These are phyloP conservation scores for Erythrophleum fordii DNA, from an alignment of 306 rosid species.

Conservation along the genomic window DNA sequence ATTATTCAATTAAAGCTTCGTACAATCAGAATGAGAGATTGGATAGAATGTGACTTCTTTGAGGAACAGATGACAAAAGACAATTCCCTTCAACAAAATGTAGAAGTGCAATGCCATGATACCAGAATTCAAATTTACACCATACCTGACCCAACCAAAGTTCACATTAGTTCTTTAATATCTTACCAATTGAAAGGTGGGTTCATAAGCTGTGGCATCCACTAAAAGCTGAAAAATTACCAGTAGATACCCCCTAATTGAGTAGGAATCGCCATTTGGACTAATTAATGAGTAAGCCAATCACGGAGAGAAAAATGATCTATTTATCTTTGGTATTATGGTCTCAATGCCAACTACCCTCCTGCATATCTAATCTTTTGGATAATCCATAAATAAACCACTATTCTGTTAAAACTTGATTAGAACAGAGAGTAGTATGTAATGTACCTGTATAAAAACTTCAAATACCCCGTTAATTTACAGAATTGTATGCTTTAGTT, in stretches of 20 bases:
- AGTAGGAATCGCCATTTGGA: background rate
- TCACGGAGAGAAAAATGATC: constrained; percentile 25
- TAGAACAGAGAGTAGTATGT: constrained; percentile 47
- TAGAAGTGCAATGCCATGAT: constrained; percentile 1
- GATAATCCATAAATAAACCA: constrained; percentile 39
- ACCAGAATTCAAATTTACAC: background rate
- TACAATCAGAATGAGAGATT: constrained; percentile 10
- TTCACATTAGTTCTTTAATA: constrained; percentile 35
- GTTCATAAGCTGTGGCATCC: constrained; percentile 38
- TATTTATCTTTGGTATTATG: constrained; percentile 29
- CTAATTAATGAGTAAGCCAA: constrained; percentile 29
- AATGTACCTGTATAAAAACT: constrained; percentile 72
- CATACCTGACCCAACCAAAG: constrained; percentile 39
- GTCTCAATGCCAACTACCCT: constrained; percentile 26
- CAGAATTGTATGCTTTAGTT: constrained; percentile 45
- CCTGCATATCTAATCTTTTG: constrained; percentile 45
- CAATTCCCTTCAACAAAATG: background rate
- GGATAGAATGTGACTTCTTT: background rate
- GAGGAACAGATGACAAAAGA: background rate
- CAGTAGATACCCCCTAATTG: constrained; percentile 26
- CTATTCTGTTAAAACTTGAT: constrained; percentile 49
- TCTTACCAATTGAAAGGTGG: constrained; percentile 42
- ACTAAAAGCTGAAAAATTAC: constrained; percentile 26
- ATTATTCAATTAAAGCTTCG: background rate
- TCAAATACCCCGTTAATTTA: constrained; percentile 49